A percentile compares a stretch with the other conserved stretches of the same genome.
phyloP scores from a whole-genome alignment of 495 filamentous ascomycete genomes.

The Margaritispora aquatica region DNA sequence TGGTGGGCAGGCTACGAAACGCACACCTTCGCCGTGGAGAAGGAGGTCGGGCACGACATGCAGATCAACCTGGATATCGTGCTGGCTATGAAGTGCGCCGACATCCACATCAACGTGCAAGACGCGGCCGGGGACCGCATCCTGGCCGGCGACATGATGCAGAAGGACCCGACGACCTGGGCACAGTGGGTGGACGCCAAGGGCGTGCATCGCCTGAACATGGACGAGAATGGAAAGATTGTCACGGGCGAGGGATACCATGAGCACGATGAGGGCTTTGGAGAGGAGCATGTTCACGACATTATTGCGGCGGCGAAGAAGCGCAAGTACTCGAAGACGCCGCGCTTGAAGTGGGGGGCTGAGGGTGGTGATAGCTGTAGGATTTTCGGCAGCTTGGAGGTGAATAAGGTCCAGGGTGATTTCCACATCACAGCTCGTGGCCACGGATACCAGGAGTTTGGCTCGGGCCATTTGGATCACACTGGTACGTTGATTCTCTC shows the following conservation, averaged over 20 bases:
- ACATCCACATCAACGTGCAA: constrained; percentile 94
- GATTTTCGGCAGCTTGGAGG: constrained; percentile 81
- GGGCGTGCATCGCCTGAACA: constrained; percentile 60
- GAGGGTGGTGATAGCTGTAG: constrained; percentile 59
- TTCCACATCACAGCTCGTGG: constrained; percentile 96
- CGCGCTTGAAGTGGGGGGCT: constrained; percentile 50
- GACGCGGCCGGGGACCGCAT: constrained; percentile 91
- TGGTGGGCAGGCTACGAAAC: constrained; percentile 80
- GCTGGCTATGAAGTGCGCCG: constrained; percentile 80
- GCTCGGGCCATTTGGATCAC: constrained; percentile 69
- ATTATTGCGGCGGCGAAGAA: constrained; percentile 52
- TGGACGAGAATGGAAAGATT: constrained; percentile 37
- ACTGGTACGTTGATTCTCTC: constrained; percentile 46
- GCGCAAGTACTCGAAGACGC: constrained; percentile 66
- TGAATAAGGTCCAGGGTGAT: constrained; percentile 96
- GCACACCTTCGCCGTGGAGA: constrained; percentile 92
- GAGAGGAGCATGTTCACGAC: constrained; percentile 68
- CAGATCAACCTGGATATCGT: constrained; percentile 96
- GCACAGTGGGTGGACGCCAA: constrained; percentile 68
- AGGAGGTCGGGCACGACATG: constrained; percentile 77
- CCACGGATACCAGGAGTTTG: constrained; percentile 79
- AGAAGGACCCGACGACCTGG: constrained; percentile 75
- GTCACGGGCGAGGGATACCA: constrained; percentile 47
- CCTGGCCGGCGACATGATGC: constrained; percentile 68
- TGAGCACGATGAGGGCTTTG: constrained; percentile 50